Percentiles rank a stretch among this genome's conserved stretches.
Conservation (phyloP, 2,329 filamentous ascomycete species). For the Phaeophleospora eucalypticola region DNA sequence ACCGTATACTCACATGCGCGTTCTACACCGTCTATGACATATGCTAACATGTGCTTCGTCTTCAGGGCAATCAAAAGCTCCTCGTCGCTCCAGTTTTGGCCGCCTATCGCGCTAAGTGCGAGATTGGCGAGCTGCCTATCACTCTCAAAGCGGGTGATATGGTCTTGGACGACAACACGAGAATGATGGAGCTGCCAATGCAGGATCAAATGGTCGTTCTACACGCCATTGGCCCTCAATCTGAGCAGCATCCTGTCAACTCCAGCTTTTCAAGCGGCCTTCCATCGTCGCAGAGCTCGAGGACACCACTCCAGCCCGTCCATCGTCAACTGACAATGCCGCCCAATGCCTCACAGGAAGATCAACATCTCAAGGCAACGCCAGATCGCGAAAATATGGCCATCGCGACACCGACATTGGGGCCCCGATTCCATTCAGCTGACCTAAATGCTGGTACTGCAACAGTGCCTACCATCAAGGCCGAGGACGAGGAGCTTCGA, state of each 20-base stretch:
- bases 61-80: neutral
- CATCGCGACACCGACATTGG: no score
- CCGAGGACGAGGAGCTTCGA: no score
- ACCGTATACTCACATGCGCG: no score
- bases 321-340: slow-evolving; percentile 12
- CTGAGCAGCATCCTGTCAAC: neutral
- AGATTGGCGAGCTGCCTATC: slow-evolving; percentile 1
- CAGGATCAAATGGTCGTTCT: neutral
- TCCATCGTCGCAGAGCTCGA: slow-evolving; percentile 3
- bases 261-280: neutral
- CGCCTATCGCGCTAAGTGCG: neutral
- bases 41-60: no score
- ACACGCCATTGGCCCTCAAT: neutral
- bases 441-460: no score
- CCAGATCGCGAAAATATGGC: no score
- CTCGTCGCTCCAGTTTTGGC: neutral
- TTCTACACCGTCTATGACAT: no score
- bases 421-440: no score
- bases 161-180: neutral
- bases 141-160: neutral
- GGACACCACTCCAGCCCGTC: slow-evolving; percentile 17
- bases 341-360: neutral
- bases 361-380: neutral
- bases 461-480: no score
- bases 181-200: neutral